phyloP scores from a whole-genome alignment of 2,329 filamentous ascomycete species.

The Cladobotryum protrusum region DNA sequence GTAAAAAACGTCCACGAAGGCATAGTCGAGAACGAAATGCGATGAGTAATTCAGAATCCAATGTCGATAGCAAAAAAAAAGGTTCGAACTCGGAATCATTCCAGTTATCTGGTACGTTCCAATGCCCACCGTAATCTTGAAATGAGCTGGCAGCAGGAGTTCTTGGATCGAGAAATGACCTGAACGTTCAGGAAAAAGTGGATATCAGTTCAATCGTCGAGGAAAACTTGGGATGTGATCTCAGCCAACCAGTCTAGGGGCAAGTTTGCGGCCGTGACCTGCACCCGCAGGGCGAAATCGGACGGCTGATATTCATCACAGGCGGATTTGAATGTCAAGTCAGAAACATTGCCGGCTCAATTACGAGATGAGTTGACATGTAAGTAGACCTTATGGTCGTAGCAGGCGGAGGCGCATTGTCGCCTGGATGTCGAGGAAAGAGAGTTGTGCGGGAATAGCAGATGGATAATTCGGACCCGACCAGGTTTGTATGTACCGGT shows the following conservation, averaged over 20 bases:
- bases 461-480: constrained; percentile 32
- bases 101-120: constrained; percentile 73
- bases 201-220: constrained; percentile 96
- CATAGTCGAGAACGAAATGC: constrained; percentile 81
- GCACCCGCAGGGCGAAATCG: constrained; percentile 69
- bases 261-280: constrained; percentile 85
- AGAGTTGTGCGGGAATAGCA: constrained; percentile 33
- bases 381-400: constrained; percentile 40
- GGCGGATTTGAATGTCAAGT: constrained; percentile 69
- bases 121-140: constrained; percentile 85
- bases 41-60: constrained; percentile 96
- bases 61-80: constrained; percentile 95
- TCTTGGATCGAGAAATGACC: constrained; percentile 73
- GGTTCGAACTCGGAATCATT: constrained; percentile 88
- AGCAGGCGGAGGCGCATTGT: constrained; percentile 34
- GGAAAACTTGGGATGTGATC: constrained; percentile 90
- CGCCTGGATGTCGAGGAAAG: constrained; percentile 18
- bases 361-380: constrained; percentile 43
- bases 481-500: constrained; percentile 21
- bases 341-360: constrained; percentile 74
- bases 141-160: constrained; percentile 72
- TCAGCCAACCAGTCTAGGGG: constrained; percentile 87
- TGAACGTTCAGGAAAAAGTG: constrained; percentile 95
- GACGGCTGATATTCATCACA: constrained; percentile 77
- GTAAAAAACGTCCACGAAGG: constrained; percentile 73